Percentiles rank a stretch among this genome's conserved stretches.
phyloP scores from a whole-genome alignment of 78 protist genomes.

The slime mould (Dictyostelium discoideum) region DNA sequence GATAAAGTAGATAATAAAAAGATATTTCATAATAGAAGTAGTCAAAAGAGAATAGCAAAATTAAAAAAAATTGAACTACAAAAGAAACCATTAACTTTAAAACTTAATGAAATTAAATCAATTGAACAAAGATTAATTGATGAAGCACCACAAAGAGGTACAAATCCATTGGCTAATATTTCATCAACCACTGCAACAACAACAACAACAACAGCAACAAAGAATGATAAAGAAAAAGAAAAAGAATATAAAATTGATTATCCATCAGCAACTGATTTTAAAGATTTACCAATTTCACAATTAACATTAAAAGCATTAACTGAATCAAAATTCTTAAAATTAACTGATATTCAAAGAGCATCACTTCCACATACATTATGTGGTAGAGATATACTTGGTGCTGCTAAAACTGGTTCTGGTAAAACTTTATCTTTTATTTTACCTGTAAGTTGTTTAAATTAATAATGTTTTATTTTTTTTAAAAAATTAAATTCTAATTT shows the following conservation, averaged over 20 bases:
- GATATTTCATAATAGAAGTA: slow-evolving; percentile 9
- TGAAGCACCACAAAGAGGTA: slow-evolving; percentile 71
- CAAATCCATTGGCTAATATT: slow-evolving; percentile 27
- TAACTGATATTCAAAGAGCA: slow-evolving; percentile 94
- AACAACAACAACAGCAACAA: neutral
- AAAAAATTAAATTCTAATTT: neutral
- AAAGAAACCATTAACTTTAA: neutral
- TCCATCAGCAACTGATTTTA: slow-evolving; percentile 35
- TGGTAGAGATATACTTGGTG: slow-evolving; percentile 96
- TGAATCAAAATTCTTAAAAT: slow-evolving; percentile 17
- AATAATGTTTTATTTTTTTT: no score
- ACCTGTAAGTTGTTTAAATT: slow-evolving; percentile 73
- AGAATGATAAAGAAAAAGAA: neutral
- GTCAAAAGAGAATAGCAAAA: neutral
- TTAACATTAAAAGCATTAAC: slow-evolving; percentile 72
- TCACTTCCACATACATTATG: slow-evolving; percentile 91
- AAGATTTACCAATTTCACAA: slow-evolving; percentile 70
- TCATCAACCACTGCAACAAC: neutral
- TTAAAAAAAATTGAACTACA: neutral
- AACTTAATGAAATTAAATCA: slow-evolving; percentile 8
- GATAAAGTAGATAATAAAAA: neutral
- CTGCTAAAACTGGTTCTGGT: slow-evolving; percentile 98
- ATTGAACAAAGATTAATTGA: slow-evolving; percentile 55
- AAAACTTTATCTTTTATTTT: slow-evolving; percentile 96
- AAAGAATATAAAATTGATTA: slow-evolving; percentile 23